Base-by-base conservation (phyloP, 805 yeast species). In the Scheffersomyces amazonensis region DNA sequence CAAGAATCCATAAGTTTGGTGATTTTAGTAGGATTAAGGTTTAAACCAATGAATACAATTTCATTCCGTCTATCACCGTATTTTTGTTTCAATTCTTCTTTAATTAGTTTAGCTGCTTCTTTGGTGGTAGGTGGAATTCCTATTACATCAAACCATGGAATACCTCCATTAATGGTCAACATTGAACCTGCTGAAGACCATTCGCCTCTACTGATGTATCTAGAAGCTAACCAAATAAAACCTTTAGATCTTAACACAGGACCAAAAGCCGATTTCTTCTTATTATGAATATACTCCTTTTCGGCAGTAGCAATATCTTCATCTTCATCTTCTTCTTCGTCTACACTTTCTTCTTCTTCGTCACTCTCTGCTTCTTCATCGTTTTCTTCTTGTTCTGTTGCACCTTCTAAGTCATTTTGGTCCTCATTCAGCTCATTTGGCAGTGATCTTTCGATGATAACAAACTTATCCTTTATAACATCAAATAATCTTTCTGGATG, bases 41-140 rank as follows among this genome's bases (percentile, higher is more conserved):
- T 50, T 15, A 67, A 49, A 1, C 76, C 76, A 42, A 72, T 71
- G 39, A 71, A 64, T 1, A 72, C 76, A 17, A 72, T 41, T 44
- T 72, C 76, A 41, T 72, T 69, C 31, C 73, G 52, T 32, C 75
- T 58, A 39, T 72, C 76, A 3, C 75, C 75, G 42, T 54, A 57
- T 19, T 56, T 53, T 2, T 69, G 71, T 32, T 60, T 46, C 49
- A 68, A 62, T 34, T 71, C 74, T 18, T 49, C 47, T 33, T 60
- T 52, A 18, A 68, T 60, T 11, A 59, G 45, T 22, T 44, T 43
- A n/a, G 39, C 43, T 13, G 69, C 61, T 7, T 54, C 62, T 27
- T 13, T 27, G 16, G 16, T 27, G 10, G 30, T 15, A 9, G 52
- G 49, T 7, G 73, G 69, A 45, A 61, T 51, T 2, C 62, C 64